phyloP scores from a whole-genome alignment of 2,329 filamentous ascomycete species.

The Cylindrodendrum hubeiense region DNA sequence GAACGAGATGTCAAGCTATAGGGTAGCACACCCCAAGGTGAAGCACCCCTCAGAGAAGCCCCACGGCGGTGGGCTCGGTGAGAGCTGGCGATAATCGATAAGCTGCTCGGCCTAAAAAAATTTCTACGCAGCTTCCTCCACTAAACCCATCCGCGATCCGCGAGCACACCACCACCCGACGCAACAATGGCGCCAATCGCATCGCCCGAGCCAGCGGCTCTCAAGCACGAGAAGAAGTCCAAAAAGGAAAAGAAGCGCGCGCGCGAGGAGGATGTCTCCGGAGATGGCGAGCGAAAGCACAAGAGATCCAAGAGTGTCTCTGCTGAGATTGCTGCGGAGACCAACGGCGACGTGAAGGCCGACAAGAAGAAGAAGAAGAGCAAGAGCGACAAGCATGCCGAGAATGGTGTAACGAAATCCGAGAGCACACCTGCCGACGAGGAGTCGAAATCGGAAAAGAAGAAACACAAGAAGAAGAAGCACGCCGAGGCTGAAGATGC shows the following conservation, averaged over 20 bases:
- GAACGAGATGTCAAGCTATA: background rate
- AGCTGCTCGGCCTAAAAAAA: conserved; percentile 38
- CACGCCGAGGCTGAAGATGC: conserved; percentile 37
- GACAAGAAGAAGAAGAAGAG: conserved; percentile 50
- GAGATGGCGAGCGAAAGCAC: conserved; percentile 59
- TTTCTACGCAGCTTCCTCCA: conserved; percentile 34
- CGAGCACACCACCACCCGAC: conserved; percentile 27
- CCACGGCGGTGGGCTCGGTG: conserved; percentile 38
- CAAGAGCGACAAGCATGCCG: conserved; percentile 44
- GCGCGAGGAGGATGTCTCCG: conserved; percentile 56
- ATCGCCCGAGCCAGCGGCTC: conserved; percentile 45
- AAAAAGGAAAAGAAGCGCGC: conserved; percentile 61
- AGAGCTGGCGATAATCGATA: conserved; percentile 33
- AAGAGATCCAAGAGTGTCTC: conserved; percentile 64
- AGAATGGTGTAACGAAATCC: conserved; percentile 21
- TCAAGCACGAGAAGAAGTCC: conserved; percentile 55
- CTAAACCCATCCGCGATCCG: conserved; percentile 14
- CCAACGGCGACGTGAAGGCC: conserved; percentile 48
- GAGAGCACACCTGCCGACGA: conserved; percentile 25
- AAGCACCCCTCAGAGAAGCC: background rate
- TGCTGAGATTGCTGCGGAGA: conserved; percentile 42
- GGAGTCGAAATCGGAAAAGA: conserved; percentile 39
- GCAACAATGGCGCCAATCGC: conserved; percentile 50
- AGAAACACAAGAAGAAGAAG: conserved; percentile 50
- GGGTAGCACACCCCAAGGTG: conserved; percentile 1